Conservation (phyloP, 1,284 basidiomycete species). For the Apiotrichum montevideense region DNA sequence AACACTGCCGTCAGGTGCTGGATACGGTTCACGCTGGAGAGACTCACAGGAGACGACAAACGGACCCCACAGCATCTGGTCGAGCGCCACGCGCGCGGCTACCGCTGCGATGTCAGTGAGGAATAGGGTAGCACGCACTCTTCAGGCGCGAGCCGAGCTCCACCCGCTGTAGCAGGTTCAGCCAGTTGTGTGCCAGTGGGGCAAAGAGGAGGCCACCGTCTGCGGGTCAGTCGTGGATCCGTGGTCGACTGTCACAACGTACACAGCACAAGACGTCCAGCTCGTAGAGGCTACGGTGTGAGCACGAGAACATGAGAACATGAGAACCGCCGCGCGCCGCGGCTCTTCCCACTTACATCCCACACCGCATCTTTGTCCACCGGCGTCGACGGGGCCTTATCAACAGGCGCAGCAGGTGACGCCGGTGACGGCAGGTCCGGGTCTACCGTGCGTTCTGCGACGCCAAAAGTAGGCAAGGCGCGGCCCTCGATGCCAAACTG, state of each 20-base stretch:
- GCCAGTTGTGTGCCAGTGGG: conserved; percentile 17
- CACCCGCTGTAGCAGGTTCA: conserved; percentile 10
- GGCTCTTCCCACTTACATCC: background rate
- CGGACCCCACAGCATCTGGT: conserved; percentile 18
- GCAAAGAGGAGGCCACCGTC: conserved; percentile 14
- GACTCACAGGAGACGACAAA: conserved; percentile 14
- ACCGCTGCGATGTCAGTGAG: conserved; percentile 3
- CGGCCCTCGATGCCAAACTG: conserved; percentile 21
- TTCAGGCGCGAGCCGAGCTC: conserved; percentile 4
- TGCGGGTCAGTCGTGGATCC: background rate
- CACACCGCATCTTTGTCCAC: background rate
- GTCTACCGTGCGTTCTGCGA: background rate
- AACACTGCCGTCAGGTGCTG: conserved; percentile 19
- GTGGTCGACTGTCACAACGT: background rate
- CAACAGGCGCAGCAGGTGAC: too few species aligned
- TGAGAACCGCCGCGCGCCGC: too few species aligned
- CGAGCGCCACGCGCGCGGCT: conserved; percentile 9
- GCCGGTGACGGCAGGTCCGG: background rate
- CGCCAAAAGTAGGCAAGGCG: background rate
- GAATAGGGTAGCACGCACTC: conserved; percentile 1
- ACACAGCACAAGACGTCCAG: background rate
- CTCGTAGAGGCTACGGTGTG: background rate
- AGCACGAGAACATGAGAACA: background rate
- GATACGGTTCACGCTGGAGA: background rate
- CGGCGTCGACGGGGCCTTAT: background rate